Base-by-base conservation (phyloP, 805 yeast species). In the Saccharomyces paradoxus region DNA sequence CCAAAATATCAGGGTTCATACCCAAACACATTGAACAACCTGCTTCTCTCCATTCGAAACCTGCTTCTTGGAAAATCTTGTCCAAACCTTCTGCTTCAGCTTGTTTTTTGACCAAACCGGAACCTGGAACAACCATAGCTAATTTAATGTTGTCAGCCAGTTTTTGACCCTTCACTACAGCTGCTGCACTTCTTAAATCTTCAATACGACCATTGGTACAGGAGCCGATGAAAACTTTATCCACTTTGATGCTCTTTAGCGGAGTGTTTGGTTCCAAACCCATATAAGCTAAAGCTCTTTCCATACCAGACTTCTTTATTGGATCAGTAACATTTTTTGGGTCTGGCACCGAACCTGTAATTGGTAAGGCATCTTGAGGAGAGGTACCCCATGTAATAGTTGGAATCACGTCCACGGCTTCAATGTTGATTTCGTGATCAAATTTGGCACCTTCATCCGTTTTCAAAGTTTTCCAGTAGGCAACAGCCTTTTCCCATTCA, bases 11-110 rank as follows among this genome's bases (percentile, higher is more conserved):
- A 47, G 98, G 97, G 76, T 94, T 94, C 99, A 94, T 94, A 73
- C 99, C 99, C 52, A 94, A 81, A 77, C 99, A 94, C 99, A 94
- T 94, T 46, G 98, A 92, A 76, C 99, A 94, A 58, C 99, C 99
- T 61, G 99, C 98, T 77, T 94, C 99, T 78, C 99, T 86, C 99
- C 99, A 94, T 64, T 88, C 92, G 69, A 94, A 94, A 22, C 96
- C 98, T 51, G 99, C 97, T 50, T 83, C 89, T 66, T 77, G 82
- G 67, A 94, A 94, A 55, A 94, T 81, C 75, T 88, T 87, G 72
- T 94, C 94, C 55, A 94, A 79, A 52, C 99, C 99, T 76, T 94
- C 99, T 58, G 75, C 78, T 75, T 94, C 99, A 53, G 99, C 99
- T 74, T 89, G 95, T 57, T 77, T 76, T 75, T 92, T 94, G 61